Evolutionary conservation across 495 filamentous ascomycete species (phyloP).

Genomic region (Cryomyces minteri): DNA sequence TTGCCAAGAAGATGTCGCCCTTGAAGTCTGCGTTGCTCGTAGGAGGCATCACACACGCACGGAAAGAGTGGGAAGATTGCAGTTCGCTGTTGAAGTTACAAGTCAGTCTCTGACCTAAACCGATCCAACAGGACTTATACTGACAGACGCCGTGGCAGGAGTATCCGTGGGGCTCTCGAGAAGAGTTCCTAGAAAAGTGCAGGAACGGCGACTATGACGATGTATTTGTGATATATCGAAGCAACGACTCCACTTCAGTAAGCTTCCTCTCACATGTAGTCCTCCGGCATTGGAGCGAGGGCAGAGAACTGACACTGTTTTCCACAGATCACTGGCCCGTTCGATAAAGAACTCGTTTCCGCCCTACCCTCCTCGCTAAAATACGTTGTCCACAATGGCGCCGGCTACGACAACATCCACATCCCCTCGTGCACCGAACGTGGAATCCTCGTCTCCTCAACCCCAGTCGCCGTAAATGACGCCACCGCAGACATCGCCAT

Average conservation of each 20-base stretch:
- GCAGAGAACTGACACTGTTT: too few relatives aligned
- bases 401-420: conserved; percentile 23
- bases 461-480: conserved; percentile 19
- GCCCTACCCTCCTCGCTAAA: conserved; percentile 14
- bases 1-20: too few relatives aligned
- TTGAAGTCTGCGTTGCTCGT: conserved; percentile 12
- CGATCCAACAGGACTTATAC: background rate
- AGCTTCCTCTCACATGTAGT: background rate
- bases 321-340: conserved; percentile 14
- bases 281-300: background rate
- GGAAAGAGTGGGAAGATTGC: conserved; percentile 16
- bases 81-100: conserved; percentile 10
- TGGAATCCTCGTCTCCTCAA: conserved; percentile 14
- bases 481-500: conserved; percentile 18
- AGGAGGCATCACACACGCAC: conserved; percentile 13
- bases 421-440: conserved; percentile 15
- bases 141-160: conserved; percentile 4
- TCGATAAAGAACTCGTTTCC: conserved; percentile 15
- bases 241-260: conserved; percentile 16
- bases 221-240: conserved; percentile 18
- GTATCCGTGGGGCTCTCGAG: conserved; percentile 13
- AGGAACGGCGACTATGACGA: conserved; percentile 13
- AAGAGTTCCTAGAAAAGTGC: conserved; percentile 17
- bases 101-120: background rate
- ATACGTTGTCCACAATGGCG: conserved; percentile 20